Conservation (phyloP, 441 rosid genomes). For the Pelargonium citronellum region DNA sequence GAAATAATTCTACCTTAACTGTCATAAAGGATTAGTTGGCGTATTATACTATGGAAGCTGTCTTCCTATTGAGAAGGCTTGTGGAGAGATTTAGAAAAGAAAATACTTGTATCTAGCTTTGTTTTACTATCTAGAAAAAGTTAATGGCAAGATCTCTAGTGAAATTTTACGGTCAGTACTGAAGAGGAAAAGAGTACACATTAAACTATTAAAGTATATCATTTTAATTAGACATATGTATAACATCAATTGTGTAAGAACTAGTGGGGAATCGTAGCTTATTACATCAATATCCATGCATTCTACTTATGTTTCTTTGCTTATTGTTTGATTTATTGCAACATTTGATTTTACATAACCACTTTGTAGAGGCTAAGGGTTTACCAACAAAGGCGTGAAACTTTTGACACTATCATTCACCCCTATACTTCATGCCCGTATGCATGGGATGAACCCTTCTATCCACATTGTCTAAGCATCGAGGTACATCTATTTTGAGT, state of each 20-base stretch:
- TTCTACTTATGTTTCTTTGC: constrained; percentile 4
- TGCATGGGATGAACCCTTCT: constrained; percentile 99
- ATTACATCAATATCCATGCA: neutral
- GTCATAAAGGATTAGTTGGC: neutral
- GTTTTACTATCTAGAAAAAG: no score
- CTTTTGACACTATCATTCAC: constrained; percentile 69
- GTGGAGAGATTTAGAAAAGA: neutral
- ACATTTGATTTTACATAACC: constrained; percentile 16
- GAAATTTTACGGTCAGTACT: neutral
- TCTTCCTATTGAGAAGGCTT: neutral
- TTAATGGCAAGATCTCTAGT: neutral
- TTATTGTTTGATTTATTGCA: neutral
- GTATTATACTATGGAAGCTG: neutral
- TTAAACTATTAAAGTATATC: neutral
- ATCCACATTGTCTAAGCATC: constrained; percentile 77
- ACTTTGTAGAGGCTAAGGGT: constrained; percentile 63
- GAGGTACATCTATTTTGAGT: constrained; percentile 48
- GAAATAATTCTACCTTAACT: neutral
- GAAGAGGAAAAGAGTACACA: neutral
- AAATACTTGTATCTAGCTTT: neutral
- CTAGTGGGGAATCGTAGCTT: neutral
- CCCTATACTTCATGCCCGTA: constrained; percentile 80
- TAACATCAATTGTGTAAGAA: neutral
- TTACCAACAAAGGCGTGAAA: constrained; percentile 88
- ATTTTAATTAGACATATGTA: neutral